phyloP scores from a whole-genome alignment of 352 stramenopile genomes.

The Globisporangium okanoganense region DNA sequence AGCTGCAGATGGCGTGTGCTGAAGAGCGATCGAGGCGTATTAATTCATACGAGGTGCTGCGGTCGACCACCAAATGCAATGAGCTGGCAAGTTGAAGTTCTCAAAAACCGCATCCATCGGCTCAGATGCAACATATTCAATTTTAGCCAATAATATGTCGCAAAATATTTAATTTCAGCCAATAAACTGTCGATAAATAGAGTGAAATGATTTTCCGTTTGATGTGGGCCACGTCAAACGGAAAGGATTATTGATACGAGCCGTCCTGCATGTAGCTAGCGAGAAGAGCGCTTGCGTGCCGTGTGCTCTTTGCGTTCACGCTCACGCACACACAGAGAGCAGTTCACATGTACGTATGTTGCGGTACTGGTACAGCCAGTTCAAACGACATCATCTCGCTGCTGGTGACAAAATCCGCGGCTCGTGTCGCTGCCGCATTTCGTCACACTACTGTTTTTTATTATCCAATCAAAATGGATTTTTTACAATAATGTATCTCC shows the following conservation, averaged over 20 bases:
- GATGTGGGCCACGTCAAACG: background rate
- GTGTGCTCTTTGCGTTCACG: background rate
- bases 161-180: background rate
- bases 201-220: background rate
- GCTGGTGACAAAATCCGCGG: background rate
- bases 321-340: background rate
- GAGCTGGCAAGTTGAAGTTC: background rate
- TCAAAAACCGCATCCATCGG: too few species aligned
- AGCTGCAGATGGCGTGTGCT: too few species aligned
- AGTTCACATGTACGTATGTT: background rate
- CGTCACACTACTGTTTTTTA: background rate
- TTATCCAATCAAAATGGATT: background rate
- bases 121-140: too few species aligned
- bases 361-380: background rate
- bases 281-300: too few species aligned
- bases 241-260: too few species aligned
- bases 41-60: background rate
- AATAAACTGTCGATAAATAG: background rate
- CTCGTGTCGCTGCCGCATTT: background rate
- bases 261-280: too few species aligned
- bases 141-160: too few species aligned
- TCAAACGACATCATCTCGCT: background rate
- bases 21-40: too few species aligned
- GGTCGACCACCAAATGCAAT: background rate
- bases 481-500: too few species aligned